Evolutionary conservation across 2,329 filamentous ascomycete species (phyloP), one percentile per base, ranked within the genome.

Genomic region (Capronia americana): DNA sequence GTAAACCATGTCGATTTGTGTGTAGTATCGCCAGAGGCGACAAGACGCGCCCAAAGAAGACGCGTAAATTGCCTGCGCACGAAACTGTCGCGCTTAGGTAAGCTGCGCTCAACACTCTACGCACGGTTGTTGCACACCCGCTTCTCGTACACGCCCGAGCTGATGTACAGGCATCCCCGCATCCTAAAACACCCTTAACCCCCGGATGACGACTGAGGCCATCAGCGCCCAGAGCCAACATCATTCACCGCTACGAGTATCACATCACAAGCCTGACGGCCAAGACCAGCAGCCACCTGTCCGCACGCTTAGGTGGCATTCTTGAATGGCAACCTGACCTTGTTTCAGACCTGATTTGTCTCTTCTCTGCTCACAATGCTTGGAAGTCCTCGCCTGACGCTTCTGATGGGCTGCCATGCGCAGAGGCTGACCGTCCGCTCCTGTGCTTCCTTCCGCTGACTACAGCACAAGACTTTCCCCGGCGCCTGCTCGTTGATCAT

Each of bases 41-140:
- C 20, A 51, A 51, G 14, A 61, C 58, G 58, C 58, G 48, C 17
- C 32, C 23, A 32, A 28, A 30, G 24, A 55, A 20, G 28, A 64
- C 61, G 61, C 61, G 61, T 63, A 63, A 57, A 63, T 51, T 57
- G 60, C 4, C 50, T 6, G 26, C 7, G 34, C 53, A 34, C 53
- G 53, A 55, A 55, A 55, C n/a, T 34, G 24, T 55, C 53, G 28
- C 53, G 53, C 53, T n/a, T 32, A 55, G 17, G 12, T 23, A 23
- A 53, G 20, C 6, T 26, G 51, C 12, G 11, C 10, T 20, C 23
- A 1, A 20, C 17, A 20, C 8, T 30, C 23, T 48, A 48, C 7
- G 44, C 44, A 7, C 17, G 7, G 44, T 48, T n/a, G n/a, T n/a
- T n/a, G n/a, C n/a, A n/a, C n/a, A n/a, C n/a, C n/a, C n/a, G n/a